These are phyloP conservation scores for Zymoseptoria tritici DNA, from an alignment of 2,329 filamentous ascomycete species.

Conservation along the genomic window DNA sequence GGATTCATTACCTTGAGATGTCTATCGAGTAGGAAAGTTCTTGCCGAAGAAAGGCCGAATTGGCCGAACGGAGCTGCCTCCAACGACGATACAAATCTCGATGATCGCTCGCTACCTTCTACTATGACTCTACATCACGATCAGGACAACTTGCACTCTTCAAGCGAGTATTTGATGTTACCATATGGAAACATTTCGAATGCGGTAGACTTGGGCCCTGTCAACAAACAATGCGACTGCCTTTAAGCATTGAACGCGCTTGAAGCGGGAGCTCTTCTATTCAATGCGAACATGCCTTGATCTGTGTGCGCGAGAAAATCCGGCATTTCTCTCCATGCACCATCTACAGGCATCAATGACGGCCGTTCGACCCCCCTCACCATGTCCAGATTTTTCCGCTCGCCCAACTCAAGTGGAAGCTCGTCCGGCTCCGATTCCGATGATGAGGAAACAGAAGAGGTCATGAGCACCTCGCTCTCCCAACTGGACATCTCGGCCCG, in stretches of 20 bases:
- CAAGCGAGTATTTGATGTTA: neutral
- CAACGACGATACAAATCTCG: neutral
- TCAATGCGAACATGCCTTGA: neutral
- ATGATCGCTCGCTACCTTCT: neutral
- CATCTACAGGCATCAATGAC: neutral
- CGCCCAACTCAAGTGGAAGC: slow-evolving; percentile 11
- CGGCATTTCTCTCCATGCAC: neutral
- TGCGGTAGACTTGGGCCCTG: neutral
- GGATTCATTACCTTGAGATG: neutral
- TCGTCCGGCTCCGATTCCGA: slow-evolving; percentile 11
- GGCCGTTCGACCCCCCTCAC: neutral
- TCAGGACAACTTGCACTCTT: neutral
- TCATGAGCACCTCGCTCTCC: slow-evolving; percentile 3
- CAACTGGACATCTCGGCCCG: slow-evolving; percentile 4
- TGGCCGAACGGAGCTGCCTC: neutral
- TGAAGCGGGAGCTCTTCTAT: neutral
- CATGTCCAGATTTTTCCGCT: slow-evolving; percentile 21
- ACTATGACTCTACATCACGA: neutral
- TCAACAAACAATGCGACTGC: neutral
- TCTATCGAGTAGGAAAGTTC: neutral
- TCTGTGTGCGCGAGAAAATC: neutral
- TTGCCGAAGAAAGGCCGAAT: neutral
- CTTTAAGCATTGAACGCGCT: neutral
- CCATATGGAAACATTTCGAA: neutral
- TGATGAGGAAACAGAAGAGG: slow-evolving; percentile 9